Base-by-base conservation (phyloP, 1,139 yeast genomes). In the Yarrowia galli region DNA sequence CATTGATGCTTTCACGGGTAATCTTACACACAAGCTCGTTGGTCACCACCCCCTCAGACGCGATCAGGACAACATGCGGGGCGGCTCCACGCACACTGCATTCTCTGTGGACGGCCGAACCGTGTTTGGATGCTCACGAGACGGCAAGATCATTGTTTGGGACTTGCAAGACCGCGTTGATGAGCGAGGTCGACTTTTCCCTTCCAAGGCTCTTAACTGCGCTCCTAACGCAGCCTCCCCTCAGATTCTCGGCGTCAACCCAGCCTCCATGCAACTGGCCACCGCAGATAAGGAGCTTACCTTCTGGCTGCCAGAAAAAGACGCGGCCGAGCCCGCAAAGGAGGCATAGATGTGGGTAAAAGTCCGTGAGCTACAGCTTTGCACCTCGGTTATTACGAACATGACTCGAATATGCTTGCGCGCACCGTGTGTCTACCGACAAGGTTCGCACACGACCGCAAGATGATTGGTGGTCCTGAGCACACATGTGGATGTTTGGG, bases 21-120 rank as follows among this genome's bases (percentile, higher is more conserved):
- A 82, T 23, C 74, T 83, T 12, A 75, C 87, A 28, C 85, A 89
- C n/a, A 80, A 79, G 15, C 78, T 91, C 16, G 76, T 77, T 3
- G 87, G 87, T 0, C 81, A 82, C 23, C 73, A 71, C 38, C 79
- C 83, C 0, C 76, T 84, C 66, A 22, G 53, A 48, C 53, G 53
- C 81, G 82, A 23, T 51, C 65, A 15, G 67, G 72, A 25, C 60
- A 67, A 18, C 28, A 69, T 8, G 56, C 32, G 35, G 23, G 69
- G 69, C 65, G 71, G 65, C 42, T 73, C 73, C 1, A 72, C 75
- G 8, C 78, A 89, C n/a, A 83, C 87, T 6, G 83, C 91, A 40
- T 88, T 91, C 71, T 82, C 96, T 0, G 95, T 97, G 1, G 96
- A 93, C 78, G 97, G 97, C 3, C 82, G 86, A 69, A 89, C 80